Conservation (phyloP, 2,329 filamentous ascomycete species). For the Sporothrix luriei region DNA sequence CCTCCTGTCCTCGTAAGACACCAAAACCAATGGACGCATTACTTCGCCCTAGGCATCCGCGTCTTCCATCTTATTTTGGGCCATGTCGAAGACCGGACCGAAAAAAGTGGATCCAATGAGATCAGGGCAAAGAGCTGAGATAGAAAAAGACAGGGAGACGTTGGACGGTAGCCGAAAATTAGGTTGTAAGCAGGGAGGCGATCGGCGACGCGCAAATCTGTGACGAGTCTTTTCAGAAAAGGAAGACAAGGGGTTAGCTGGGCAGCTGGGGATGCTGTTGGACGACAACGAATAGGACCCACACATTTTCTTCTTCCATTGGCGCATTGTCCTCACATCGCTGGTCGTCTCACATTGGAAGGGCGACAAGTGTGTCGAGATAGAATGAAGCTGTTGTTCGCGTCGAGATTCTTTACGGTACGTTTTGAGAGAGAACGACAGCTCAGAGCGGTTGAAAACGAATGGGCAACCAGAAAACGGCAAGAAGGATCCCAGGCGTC, state of each 20-base stretch:
- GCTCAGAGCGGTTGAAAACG: background rate
- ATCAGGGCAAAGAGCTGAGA: background rate
- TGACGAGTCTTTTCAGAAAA: conserved; percentile 13
- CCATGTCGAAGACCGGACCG: background rate
- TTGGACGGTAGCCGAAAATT: background rate
- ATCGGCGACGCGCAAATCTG: conserved; percentile 15
- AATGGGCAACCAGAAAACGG: background rate
- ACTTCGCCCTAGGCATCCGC: background rate
- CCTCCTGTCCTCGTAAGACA: background rate
- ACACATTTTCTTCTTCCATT: background rate
- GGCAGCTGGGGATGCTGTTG: background rate
- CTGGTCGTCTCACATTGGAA: background rate
- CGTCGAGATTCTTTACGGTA: background rate
- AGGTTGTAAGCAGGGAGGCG: background rate
- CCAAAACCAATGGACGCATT: background rate
- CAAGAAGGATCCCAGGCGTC: background rate
- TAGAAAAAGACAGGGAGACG: background rate
- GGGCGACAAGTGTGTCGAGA: background rate
- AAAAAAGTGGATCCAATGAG: background rate
- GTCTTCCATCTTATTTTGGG: background rate
- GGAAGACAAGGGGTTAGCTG: background rate
- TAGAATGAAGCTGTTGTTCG: background rate
- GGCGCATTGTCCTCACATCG: background rate
- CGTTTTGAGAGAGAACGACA: background rate
- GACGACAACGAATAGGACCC: background rate